Evolutionary conservation across 805 yeast species (phyloP).

Genomic region (Cyberlindnera suaveolens): DNA sequence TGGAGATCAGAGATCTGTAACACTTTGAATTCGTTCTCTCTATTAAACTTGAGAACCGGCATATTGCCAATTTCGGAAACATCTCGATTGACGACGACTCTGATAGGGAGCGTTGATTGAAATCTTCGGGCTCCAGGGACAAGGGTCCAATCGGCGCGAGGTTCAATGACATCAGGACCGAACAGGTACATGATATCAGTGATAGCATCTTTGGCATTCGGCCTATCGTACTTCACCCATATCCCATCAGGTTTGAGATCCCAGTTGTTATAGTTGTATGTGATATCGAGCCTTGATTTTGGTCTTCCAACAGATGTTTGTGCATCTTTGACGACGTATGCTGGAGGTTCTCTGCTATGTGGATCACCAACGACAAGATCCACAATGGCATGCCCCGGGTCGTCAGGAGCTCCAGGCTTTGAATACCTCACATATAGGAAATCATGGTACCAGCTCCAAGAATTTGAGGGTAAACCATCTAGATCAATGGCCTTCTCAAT

Average conservation of each 20-base stretch:
- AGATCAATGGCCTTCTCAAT: slow-evolving; percentile 22
- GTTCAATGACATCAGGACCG: slow-evolving; percentile 51
- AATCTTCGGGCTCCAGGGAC: slow-evolving; percentile 13
- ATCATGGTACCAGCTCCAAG: slow-evolving; percentile 18
- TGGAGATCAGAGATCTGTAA: slow-evolving; percentile 65
- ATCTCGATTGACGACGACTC: slow-evolving; percentile 5
- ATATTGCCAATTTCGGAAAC: background rate
- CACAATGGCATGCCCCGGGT: slow-evolving; percentile 28
- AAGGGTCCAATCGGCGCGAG: slow-evolving; percentile 50
- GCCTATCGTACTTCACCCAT: slow-evolving; percentile 48
- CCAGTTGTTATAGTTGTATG: slow-evolving; percentile 33
- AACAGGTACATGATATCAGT: slow-evolving; percentile 46
- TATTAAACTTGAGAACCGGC: slow-evolving; percentile 18
- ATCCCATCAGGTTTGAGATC: slow-evolving; percentile 39
- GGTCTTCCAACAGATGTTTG: slow-evolving; percentile 23
- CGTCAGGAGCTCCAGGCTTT: slow-evolving; percentile 5
- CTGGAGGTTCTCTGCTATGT: slow-evolving; percentile 29
- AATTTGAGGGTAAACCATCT: slow-evolving; percentile 10
- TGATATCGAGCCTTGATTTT: slow-evolving; percentile 20
- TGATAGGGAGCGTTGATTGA: slow-evolving; percentile 1
- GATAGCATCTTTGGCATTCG: slow-evolving; percentile 28
- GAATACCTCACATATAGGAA: slow-evolving; percentile 24
- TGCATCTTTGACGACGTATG: slow-evolving; percentile 31
- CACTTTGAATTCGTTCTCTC: slow-evolving; percentile 45
- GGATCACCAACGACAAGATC: slow-evolving; percentile 39